Conservation (phyloP, 148 eudicot species). For the Chenopodium album region DNA sequence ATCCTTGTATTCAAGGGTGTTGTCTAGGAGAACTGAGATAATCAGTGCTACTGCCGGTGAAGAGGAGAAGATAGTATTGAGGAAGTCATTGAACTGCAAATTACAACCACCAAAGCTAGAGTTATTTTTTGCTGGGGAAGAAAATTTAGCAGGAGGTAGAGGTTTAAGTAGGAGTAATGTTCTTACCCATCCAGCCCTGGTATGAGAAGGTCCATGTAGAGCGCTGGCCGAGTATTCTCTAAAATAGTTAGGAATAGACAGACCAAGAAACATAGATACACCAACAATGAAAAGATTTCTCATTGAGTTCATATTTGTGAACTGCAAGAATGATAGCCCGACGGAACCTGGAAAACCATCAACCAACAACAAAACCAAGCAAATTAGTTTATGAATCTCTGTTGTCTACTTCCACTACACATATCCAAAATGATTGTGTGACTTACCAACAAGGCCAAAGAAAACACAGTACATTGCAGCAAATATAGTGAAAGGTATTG, state of each 20-base stretch:
- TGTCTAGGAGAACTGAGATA: conserved; percentile 84
- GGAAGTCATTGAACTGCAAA: conserved; percentile 93
- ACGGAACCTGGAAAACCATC: conserved; percentile 61
- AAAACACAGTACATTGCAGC: conserved; percentile 88
- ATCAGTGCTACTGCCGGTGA: conserved; percentile 88
- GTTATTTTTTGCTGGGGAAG: not conserved
- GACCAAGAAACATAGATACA: conserved; percentile 81
- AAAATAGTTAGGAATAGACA: conserved; percentile 92
- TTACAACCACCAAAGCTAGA: not conserved
- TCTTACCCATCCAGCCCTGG: conserved; percentile 92
- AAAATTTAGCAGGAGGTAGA: not conserved
- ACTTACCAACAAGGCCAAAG: conserved; percentile 93
- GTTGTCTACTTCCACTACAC: not conserved
- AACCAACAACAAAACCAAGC: not conserved
- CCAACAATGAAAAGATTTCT: conserved; percentile 89
- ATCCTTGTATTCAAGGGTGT: conserved; percentile 89
- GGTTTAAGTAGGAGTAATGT: not conserved
- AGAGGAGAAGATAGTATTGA: conserved; percentile 83
- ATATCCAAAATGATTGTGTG: not conserved
- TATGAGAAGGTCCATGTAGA: conserved; percentile 90
- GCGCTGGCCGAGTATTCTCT: conserved; percentile 71
- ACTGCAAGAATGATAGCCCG: conserved; percentile 92
- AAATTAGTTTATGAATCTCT: conserved; percentile 7
- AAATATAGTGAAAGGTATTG: conserved; percentile 93
- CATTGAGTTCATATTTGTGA: conserved; percentile 99